phyloP scores from a whole-genome alignment of 495 filamentous ascomycete species.

The Collariella sp. region DNA sequence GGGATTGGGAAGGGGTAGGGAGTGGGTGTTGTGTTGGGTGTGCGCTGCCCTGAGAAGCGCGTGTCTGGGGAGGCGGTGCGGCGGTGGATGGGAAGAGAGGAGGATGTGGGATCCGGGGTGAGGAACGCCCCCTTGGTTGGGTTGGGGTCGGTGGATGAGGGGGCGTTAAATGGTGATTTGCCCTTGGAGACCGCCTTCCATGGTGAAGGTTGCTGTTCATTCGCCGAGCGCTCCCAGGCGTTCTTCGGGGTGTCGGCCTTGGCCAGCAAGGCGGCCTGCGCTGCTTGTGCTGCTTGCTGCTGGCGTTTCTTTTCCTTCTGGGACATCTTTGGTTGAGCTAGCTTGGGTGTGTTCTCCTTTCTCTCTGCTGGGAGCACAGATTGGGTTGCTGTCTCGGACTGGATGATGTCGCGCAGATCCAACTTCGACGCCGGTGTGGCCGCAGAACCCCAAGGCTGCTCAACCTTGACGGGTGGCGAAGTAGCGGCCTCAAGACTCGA shows the following conservation, averaged over 20 bases:
- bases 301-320: slow-evolving; percentile 88
- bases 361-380: slow-evolving; percentile 56
- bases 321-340: slow-evolving; percentile 52
- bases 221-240: slow-evolving; percentile 26
- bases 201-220: slow-evolving; percentile 45
- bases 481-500: neutral
- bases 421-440: slow-evolving; percentile 53
- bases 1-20: slow-evolving; percentile 1
- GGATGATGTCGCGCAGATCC: slow-evolving; percentile 77
- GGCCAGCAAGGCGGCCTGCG: slow-evolving; percentile 23
- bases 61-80: slow-evolving; percentile 49
- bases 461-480: slow-evolving; percentile 15
- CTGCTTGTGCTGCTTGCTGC: slow-evolving; percentile 44
- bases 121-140: slow-evolving; percentile 34
- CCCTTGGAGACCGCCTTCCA: slow-evolving; percentile 56
- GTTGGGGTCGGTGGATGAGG: slow-evolving; percentile 28
- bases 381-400: slow-evolving; percentile 54
- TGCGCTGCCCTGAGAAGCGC: slow-evolving; percentile 44
- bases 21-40: slow-evolving; percentile 5
- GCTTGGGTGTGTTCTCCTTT: slow-evolving; percentile 30
- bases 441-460: slow-evolving; percentile 54
- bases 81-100: slow-evolving; percentile 28
- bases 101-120: slow-evolving; percentile 23
- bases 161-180: slow-evolving; percentile 22
- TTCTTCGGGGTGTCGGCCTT: slow-evolving; percentile 18